Conservation (phyloP, 805 yeast genomes). For the Danielia oregonensis region DNA sequence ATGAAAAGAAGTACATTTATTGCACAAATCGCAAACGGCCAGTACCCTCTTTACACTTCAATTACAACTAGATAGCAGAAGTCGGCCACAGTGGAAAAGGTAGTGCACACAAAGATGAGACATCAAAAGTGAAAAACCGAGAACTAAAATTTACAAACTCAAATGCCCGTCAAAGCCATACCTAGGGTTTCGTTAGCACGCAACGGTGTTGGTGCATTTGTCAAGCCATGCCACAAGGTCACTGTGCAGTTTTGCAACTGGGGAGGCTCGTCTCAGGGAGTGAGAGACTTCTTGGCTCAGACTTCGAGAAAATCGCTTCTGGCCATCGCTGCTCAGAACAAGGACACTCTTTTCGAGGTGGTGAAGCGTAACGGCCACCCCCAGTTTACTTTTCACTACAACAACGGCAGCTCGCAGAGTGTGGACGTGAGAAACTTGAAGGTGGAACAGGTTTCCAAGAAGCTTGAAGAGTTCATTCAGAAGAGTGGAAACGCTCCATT, state of each 20-base stretch:
- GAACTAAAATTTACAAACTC: too few species aligned
- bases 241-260: conserved; percentile 84
- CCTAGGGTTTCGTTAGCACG: conserved; percentile 57
- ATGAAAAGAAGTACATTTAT: too few species aligned
- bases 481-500: conserved; percentile 64
- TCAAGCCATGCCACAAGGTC: conserved; percentile 71
- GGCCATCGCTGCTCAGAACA: conserved; percentile 56
- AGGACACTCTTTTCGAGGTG: conserved; percentile 70
- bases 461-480: conserved; percentile 60
- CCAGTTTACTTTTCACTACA: conserved; percentile 40
- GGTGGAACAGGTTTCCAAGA: conserved; percentile 56
- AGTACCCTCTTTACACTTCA: too few species aligned
- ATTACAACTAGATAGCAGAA: too few species aligned
- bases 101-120: too few species aligned
- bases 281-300: conserved; percentile 38
- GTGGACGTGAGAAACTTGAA: conserved; percentile 77
- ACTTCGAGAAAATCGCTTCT: conserved; percentile 45
- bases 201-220: conserved; percentile 74
- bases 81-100: too few species aligned
- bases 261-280: conserved; percentile 92
- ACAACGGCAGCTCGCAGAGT: conserved; percentile 29
- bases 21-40: too few species aligned
- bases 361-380: conserved; percentile 82
- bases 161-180: conserved; percentile 59
- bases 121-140: too few species aligned